Evolutionary conservation across 495 filamentous ascomycete species (phyloP), one percentile per base, ranked within the genome.

Genomic region (Oleoguttula mirabilis): DNA sequence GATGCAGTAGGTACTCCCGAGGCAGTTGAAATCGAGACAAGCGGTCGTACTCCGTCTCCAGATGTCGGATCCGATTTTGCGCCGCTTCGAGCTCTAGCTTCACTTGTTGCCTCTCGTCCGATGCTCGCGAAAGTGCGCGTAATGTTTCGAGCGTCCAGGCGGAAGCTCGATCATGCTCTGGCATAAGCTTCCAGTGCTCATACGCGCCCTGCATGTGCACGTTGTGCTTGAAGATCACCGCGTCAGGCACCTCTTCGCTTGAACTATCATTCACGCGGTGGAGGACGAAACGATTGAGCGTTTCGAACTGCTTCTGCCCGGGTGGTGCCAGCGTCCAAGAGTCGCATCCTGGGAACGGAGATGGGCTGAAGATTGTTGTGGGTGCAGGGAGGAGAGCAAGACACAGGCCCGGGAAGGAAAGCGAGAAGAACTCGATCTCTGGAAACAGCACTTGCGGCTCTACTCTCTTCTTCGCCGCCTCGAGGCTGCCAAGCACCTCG

Each of bases 381-480:
- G 87, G 87, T 21, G 80, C 66, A 30, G 80, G 77, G 3, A 94
- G 76, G 47, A 88, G 78, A 47, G 79, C 79, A 5, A 94, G 71
- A 28, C 77, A 82, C 16, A 94, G 71, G 15, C 79, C 78, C 5
- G 85, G 85, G 50, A 92, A 93, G 20, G 79, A 81, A 46, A 90
- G 72, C 19, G 77, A 61, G 43, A 82, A 76, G 22, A 86, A 77
- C 44, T 93, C 82, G 61, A 93, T 88, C 47, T 86, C 76, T 1
- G 42, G 37, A 57, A 93, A 93, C 17, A 59, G 51, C 22, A 28
- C 12, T 10, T 37, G 24, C 14, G 52, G 21, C 21, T 51, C 48
- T 8, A 22, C 25, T 37, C 35, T 44, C 37, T 40, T 88, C 84
- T 76, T 86, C 34, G 87, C 85, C 47, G 85, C 84, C 55, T 80